These are phyloP conservation scores for Potentilla sterilis DNA, from an alignment of 306 rosid species.

Conservation along the genomic window DNA sequence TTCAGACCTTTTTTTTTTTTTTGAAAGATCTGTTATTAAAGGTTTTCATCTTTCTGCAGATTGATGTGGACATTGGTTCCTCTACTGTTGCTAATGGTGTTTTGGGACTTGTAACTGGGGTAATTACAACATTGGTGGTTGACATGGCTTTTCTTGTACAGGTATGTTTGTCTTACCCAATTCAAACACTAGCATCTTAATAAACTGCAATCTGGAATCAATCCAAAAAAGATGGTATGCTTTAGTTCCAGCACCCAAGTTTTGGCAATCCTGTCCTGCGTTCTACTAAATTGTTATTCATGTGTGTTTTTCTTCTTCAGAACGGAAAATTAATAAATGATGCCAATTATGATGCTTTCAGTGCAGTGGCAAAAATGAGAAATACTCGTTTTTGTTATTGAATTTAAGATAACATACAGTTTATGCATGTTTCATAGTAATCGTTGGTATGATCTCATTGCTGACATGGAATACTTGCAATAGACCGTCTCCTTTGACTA, in stretches of 20 bases:
- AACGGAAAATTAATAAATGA: neutral
- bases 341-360: neutral
- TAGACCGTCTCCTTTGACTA: neutral
- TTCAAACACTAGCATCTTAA: neutral
- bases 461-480: neutral
- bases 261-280: neutral
- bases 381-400: neutral
- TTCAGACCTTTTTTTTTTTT: neutral
- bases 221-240: neutral
- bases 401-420: neutral
- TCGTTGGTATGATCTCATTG: neutral
- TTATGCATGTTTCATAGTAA: neutral
- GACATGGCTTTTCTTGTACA: conserved; percentile 99
- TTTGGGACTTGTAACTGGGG: conserved; percentile 93
- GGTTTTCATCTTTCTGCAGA: conserved; percentile 44
- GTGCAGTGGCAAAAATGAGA: neutral
- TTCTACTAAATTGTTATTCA: too few species aligned
- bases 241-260: neutral
- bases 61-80: conserved; percentile 98
- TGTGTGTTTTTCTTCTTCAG: neutral
- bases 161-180: conserved; percentile 40
- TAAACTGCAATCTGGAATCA: neutral
- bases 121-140: conserved; percentile 93
- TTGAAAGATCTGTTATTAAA: neutral
- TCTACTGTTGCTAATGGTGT: conserved; percentile 99